Base-by-base conservation (phyloP, 2,329 filamentous ascomycete genomes). In the Cercospora sp. region DNA sequence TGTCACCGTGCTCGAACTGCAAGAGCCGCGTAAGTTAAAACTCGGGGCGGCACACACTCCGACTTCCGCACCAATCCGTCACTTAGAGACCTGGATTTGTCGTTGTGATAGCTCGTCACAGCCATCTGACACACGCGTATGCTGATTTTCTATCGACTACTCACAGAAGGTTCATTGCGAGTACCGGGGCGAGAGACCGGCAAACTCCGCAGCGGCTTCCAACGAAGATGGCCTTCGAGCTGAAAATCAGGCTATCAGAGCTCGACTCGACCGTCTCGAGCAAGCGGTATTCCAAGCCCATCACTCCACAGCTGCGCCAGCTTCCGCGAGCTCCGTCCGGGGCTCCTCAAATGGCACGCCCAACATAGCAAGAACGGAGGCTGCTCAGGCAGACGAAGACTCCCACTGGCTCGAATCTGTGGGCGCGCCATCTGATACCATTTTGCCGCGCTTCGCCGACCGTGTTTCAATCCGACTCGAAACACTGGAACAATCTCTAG, bases 1-100 rank as follows among this genome's bases (percentile, higher is more conserved):
- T 68, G 30, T 57, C 48, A 31, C 74, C 72, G 26, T 76, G 75
- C 62, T 72, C 70, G 8, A 75, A 75, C 45, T 76, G 75, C 42
- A 53, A 66, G n/a, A 53, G 20, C 12, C 48, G 48, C 12, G 20
- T 53, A 53, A 26, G 48, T 53, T 12, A 42, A n/a, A 42, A 42
- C 36, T 42, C 16, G 36, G 36, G 36, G 36, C 36, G 36, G 48
- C 20, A 13, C 48, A 13, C 48, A 26, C 4, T 48, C 18, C 48
- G 18, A 13, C 48, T 53, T 23, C 20, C 48, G 48, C 48, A 23
- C 20, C 48, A 13, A 13, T 10, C 13, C 10, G 26, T 26, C 45
- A 23, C 45, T 13, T 18, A 26, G 48, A 13, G 48, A 28, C 20
- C 48, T 28, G 48, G 48, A 13, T 7, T 28, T 28, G 48, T 53